A percentile compares a stretch with the other conserved stretches of the same genome.
These are phyloP conservation scores for Globisporangium abappressorium DNA, from an alignment of 352 stramenopile species.

Conservation along the genomic window DNA sequence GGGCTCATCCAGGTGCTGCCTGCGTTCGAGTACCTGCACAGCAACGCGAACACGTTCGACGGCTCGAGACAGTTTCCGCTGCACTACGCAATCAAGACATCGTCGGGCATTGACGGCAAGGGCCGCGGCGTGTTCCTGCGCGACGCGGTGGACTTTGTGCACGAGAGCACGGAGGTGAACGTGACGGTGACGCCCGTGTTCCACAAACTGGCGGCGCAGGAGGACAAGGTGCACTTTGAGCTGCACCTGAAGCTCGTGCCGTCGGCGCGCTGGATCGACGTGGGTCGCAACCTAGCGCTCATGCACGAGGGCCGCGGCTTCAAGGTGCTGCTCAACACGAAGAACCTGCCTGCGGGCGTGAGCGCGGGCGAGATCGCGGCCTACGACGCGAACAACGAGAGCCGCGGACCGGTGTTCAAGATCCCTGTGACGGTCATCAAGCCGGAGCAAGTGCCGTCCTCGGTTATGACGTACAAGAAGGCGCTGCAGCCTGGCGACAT, in stretches of 20 bases:
- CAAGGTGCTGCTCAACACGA: slow-evolving; percentile 89
- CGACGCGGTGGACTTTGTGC: slow-evolving; percentile 69
- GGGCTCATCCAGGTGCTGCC: slow-evolving; percentile 80
- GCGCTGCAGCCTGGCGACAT: slow-evolving; percentile 62
- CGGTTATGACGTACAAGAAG: slow-evolving; percentile 43
- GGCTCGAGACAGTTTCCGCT: slow-evolving; percentile 63
- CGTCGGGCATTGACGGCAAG: slow-evolving; percentile 36
- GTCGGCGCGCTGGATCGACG: slow-evolving; percentile 86
- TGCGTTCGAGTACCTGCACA: slow-evolving; percentile 63
- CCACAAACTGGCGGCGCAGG: slow-evolving; percentile 76
- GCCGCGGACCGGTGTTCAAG: slow-evolving; percentile 77
- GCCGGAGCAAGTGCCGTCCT: slow-evolving; percentile 41
- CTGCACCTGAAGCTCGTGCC: slow-evolving; percentile 80
- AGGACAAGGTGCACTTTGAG: slow-evolving; percentile 88
- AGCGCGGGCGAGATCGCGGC: slow-evolving; percentile 87
- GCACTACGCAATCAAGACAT: slow-evolving; percentile 49
- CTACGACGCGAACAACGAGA: slow-evolving; percentile 64
- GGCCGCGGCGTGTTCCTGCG: slow-evolving; percentile 82
- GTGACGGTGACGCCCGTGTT: slow-evolving; percentile 89
- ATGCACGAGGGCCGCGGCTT: slow-evolving; percentile 86
- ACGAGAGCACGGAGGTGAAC: slow-evolving; percentile 74
- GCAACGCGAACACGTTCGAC: slow-evolving; percentile 54
- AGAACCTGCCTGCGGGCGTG: slow-evolving; percentile 69
- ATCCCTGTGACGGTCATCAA: slow-evolving; percentile 91
- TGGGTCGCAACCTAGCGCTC: slow-evolving; percentile 80